phyloP scores from a whole-genome alignment of 208 protist species.

The Willaertia magna region DNA sequence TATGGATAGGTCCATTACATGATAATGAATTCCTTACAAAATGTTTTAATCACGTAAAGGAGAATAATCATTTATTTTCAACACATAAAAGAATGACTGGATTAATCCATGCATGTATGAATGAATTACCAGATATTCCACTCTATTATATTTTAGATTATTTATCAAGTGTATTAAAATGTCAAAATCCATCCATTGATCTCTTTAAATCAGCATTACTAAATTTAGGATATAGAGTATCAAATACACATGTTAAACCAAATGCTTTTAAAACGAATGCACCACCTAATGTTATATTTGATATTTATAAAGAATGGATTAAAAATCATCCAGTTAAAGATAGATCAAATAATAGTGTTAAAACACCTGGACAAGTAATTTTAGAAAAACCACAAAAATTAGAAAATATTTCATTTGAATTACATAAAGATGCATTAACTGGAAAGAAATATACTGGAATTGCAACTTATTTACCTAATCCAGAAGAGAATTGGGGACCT shows the following conservation, averaged over 20 bases:
- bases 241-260: slow-evolving; percentile 68
- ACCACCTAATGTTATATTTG: slow-evolving; percentile 16
- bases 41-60: slow-evolving; percentile 49
- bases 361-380: background rate
- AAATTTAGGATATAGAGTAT: slow-evolving; percentile 64
- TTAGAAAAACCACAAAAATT: background rate
- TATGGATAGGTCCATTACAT: slow-evolving; percentile 77
- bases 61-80: slow-evolving; percentile 45
- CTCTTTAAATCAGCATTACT: slow-evolving; percentile 52
- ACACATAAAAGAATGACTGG: slow-evolving; percentile 55
- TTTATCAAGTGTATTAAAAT: slow-evolving; percentile 53
- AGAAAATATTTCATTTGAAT: background rate
- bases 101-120: slow-evolving; percentile 52
- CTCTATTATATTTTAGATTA: slow-evolving; percentile 62
- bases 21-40: slow-evolving; percentile 50
- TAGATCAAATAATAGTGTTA: background rate
- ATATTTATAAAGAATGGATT: background rate
- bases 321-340: background rate
- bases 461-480: slow-evolving; percentile 8
- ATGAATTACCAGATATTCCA: slow-evolving; percentile 67
- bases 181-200: slow-evolving; percentile 43
- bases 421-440: background rate
- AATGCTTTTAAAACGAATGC: slow-evolving; percentile 56
- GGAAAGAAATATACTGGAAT: background rate
- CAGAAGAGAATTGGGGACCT: slow-evolving; percentile 23